A percentile compares a stretch with the other conserved stretches of the same genome.
Conservation (phyloP, 257 asterid species). For the Capsicum baccatum region DNA sequence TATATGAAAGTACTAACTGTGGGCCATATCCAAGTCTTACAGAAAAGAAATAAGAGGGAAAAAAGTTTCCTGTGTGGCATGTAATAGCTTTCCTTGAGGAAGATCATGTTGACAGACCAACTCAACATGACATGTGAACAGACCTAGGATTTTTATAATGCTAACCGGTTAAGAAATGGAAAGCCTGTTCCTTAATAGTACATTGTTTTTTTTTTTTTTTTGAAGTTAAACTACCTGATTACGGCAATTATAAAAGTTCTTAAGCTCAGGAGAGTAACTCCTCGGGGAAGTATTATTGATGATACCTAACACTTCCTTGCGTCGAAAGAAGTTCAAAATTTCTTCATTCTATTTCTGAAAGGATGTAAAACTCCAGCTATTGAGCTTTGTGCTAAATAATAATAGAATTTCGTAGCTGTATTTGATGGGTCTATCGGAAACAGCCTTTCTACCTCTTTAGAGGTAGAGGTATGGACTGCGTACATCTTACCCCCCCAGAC, state of each 20-base stretch:
- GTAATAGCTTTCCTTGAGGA: conserved; percentile 15
- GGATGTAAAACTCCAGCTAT: conserved; percentile 3
- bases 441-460: too few species aligned
- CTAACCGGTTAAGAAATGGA: background rate
- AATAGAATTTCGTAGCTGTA: background rate
- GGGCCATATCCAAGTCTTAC: background rate
- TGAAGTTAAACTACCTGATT: background rate
- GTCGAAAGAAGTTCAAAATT: background rate
- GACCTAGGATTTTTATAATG: background rate
- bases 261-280: conserved; percentile 1
- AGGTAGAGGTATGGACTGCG: too few species aligned
- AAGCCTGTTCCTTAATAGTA: background rate
- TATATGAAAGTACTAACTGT: background rate
- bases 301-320: background rate
- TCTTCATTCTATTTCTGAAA: background rate
- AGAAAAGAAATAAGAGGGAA: background rate
- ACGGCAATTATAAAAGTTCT: background rate
- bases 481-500: too few species aligned
- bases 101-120: background rate
- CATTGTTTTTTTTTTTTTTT: background rate
- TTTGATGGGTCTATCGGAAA: too few species aligned
- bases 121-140: background rate
- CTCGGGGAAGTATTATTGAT: background rate
- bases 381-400: background rate
- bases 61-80: background rate